phyloP scores from a whole-genome alignment of 2,329 filamentous ascomycete species.

The Akanthomyces uredinophilus region DNA sequence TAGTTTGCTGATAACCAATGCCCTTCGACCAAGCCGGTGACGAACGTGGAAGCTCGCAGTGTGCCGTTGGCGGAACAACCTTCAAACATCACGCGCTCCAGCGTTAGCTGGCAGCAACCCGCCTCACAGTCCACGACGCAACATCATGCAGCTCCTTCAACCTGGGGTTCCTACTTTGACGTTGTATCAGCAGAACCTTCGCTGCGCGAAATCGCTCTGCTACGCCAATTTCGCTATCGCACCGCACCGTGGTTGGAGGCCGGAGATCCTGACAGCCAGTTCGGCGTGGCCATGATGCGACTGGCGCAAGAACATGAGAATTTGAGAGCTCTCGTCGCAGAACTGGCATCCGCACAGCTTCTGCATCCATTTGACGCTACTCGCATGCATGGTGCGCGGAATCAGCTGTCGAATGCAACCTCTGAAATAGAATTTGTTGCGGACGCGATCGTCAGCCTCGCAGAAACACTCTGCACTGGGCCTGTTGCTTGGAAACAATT shows the following conservation, averaged over 20 bases:
- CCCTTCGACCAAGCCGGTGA: neutral
- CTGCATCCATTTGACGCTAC: neutral
- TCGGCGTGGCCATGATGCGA: constrained; percentile 18
- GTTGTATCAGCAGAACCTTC: constrained; percentile 4
- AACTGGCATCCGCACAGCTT: constrained; percentile 15
- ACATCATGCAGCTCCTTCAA: neutral
- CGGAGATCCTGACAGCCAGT: constrained; percentile 15
- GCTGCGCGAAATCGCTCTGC: constrained; percentile 14
- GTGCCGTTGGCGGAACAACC: neutral
- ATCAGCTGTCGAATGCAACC: neutral
- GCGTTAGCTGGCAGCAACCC: neutral
- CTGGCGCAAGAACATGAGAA: constrained; percentile 15
- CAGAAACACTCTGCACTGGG: neutral
- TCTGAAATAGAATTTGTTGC: neutral
- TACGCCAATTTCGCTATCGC: constrained; percentile 20
- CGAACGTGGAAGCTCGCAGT: neutral
- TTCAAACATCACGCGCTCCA: neutral
- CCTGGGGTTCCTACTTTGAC: constrained; percentile 20
- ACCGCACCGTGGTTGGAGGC: constrained; percentile 21
- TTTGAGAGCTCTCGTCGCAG: constrained; percentile 10
- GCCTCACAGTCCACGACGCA: neutral
- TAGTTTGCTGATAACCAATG: neutral
- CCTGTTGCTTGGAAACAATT: constrained; percentile 13
- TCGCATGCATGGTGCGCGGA: neutral
- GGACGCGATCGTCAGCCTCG: neutral